A percentile compares a stretch with the other conserved stretches of the same genome.
phyloP scores from a whole-genome alignment of 371 early-diverging fungal species.

The Nematocida sp. region DNA sequence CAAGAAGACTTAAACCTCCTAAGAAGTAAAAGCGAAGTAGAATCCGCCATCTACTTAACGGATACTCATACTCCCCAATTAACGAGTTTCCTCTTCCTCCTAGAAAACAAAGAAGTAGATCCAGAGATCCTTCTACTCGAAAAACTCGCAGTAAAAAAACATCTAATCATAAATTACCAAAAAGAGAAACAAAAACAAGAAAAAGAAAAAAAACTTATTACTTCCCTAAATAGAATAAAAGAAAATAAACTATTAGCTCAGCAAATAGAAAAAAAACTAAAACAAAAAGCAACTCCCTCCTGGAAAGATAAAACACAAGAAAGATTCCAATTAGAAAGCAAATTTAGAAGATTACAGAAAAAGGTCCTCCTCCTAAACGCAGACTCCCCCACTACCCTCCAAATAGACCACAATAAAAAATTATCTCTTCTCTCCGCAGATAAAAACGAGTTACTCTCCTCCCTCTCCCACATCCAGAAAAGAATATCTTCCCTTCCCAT shows the following conservation, averaged over 20 bases:
- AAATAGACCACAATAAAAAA: neutral
- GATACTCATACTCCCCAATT: neutral
- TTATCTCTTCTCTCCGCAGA: neutral
- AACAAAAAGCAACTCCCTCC: constrained; percentile 19
- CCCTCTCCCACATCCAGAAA: constrained; percentile 27
- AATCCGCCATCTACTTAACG: neutral
- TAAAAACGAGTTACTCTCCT: constrained; percentile 7
- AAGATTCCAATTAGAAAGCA: constrained; percentile 33
- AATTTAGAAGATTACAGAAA: constrained; percentile 30
- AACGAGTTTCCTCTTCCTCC: constrained; percentile 2
- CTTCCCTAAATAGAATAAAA: neutral
- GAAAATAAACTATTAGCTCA: constrained; percentile 11
- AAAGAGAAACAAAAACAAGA: constrained; percentile 15
- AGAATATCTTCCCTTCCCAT: neutral
- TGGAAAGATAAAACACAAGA: constrained; percentile 28
- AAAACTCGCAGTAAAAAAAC: constrained; percentile 8
- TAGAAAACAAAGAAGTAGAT: constrained; percentile 28
- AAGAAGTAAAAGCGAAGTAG: constrained; percentile 13
- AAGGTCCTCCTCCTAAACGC: constrained; percentile 40
- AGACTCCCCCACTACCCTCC: constrained; percentile 11
- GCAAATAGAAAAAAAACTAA: constrained; percentile 42
- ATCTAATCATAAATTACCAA: neutral
- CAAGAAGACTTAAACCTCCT: neutral
- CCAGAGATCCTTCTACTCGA: neutral
- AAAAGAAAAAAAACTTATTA: neutral